A percentile compares a stretch with the other conserved stretches of the same genome.
These are phyloP conservation scores for Aspergillus avenaceus DNA, from an alignment of 495 filamentous ascomycete genomes.

Conservation along the genomic window DNA sequence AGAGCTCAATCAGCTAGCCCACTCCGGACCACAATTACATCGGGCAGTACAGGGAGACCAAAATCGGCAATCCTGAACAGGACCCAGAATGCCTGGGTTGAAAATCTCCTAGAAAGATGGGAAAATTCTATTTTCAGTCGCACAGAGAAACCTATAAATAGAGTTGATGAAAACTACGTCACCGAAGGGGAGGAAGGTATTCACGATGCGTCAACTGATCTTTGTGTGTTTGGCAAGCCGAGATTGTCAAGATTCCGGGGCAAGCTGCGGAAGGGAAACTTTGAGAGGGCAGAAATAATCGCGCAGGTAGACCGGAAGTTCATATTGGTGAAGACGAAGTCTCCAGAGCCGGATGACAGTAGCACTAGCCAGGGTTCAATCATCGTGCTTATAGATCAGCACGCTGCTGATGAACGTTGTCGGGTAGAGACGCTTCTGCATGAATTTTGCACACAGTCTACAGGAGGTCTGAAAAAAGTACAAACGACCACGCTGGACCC, in stretches of 20 bases:
- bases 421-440: slow-evolving; percentile 67
- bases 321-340: slow-evolving; percentile 61
- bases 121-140: slow-evolving; percentile 58
- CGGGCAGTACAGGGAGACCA: slow-evolving; percentile 8
- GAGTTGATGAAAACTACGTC: not conserved
- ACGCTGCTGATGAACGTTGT: slow-evolving; percentile 89
- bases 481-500: slow-evolving; percentile 42
- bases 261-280: slow-evolving; percentile 61
- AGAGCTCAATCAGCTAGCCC: slow-evolving; percentile 22
- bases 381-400: slow-evolving; percentile 85
- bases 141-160: slow-evolving; percentile 44
- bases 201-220: slow-evolving; percentile 5
- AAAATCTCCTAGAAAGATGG: slow-evolving; percentile 45
- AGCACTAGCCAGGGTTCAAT: slow-evolving; percentile 14
- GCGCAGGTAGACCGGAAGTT: slow-evolving; percentile 89
- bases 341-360: not conserved
- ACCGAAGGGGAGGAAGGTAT: not conserved
- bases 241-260: slow-evolving; percentile 34
- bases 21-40: not conserved
- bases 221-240: slow-evolving; percentile 12
- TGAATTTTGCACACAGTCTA: slow-evolving; percentile 31
- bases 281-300: slow-evolving; percentile 63
- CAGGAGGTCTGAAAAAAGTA: slow-evolving; percentile 11
- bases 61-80: slow-evolving; percentile 9
- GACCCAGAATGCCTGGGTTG: slow-evolving; percentile 28